Conservation (phyloP, 805 yeast genomes). For the Pichia exigua region DNA sequence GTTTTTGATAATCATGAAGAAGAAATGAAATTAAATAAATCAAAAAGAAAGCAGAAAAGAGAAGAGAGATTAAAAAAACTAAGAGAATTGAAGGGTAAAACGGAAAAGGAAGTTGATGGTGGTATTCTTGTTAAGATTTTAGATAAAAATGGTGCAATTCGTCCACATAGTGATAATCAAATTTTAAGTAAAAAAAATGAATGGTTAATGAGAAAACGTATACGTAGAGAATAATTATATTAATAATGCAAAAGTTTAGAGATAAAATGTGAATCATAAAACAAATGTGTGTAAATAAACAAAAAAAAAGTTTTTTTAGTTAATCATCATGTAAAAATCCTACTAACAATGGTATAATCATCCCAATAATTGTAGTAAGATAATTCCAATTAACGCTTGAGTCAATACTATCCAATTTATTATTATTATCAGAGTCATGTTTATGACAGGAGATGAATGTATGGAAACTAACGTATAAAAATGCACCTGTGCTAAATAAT, state of each 20-base stretch:
- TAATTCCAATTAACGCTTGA: conserved; percentile 8
- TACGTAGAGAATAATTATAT: conserved; percentile 13
- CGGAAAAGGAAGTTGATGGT: conserved; percentile 30
- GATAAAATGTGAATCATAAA: background rate
- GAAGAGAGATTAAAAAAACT: conserved; percentile 19
- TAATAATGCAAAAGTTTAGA: background rate
- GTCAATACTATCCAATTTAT: background rate
- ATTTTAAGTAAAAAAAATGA: conserved; percentile 18
- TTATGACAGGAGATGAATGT: conserved; percentile 35
- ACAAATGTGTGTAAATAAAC: background rate
- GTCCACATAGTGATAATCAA: background rate
- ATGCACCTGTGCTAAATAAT: conserved; percentile 65
- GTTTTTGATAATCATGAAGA: conserved; percentile 21
- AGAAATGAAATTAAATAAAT: conserved; percentile 19
- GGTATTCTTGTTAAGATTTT: conserved; percentile 34
- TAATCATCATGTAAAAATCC: conserved; percentile 21
- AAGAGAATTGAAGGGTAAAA: conserved; percentile 25
- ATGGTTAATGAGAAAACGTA: conserved; percentile 23
- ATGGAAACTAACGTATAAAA: conserved; percentile 62
- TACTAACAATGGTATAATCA: conserved; percentile 23
- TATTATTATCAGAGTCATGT: background rate
- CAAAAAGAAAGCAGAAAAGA: conserved; percentile 7
- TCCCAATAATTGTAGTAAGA: conserved; percentile 21
- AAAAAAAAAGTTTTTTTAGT: background rate
- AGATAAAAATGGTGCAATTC: background rate